Conservation (phyloP, 2,329 filamentous ascomycete genomes). For the Amauroascus verrucosus region DNA sequence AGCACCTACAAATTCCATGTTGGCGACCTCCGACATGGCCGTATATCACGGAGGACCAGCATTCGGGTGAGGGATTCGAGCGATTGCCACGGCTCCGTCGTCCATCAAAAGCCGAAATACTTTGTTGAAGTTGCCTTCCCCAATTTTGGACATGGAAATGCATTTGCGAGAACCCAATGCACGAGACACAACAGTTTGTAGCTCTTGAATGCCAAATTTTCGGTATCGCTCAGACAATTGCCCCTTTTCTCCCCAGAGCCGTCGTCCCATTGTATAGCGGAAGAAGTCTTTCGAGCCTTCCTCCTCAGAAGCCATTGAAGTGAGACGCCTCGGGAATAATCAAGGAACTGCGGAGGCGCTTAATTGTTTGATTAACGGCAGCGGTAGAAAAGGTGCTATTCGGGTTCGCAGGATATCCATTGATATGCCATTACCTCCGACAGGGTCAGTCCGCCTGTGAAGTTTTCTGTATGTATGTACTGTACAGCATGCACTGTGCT, state of each 20-base stretch:
- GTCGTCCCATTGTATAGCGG: conserved; percentile 23
- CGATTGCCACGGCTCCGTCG: conserved; percentile 19
- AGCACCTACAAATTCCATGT: conserved; percentile 16
- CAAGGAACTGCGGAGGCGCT: no score
- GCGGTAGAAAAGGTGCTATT: no score
- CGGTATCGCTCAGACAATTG: conserved; percentile 22
- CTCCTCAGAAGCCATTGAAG: no score
- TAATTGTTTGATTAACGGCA: no score
- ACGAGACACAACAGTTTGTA: conserved; percentile 23
- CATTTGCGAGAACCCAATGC: conserved; percentile 23
- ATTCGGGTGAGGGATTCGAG: conserved; percentile 13
- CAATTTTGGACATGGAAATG: conserved; percentile 29
- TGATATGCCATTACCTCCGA: no score
- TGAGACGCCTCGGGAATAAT: no score
- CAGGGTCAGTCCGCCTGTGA: no score
- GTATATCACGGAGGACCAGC: conserved; percentile 11
- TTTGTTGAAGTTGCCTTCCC: conserved; percentile 33
- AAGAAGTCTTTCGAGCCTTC: conserved; percentile 19
- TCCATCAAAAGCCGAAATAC: conserved; percentile 23
- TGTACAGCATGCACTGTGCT: no score
- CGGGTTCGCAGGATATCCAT: no score
- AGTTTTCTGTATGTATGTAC: no score
- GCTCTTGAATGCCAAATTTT: conserved; percentile 25
- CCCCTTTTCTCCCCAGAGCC: conserved; percentile 25
- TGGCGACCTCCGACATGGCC: conserved; percentile 14